Conservation (phyloP, 1,139 yeast genomes). For the Schwanniomyces etchellsii region DNA sequence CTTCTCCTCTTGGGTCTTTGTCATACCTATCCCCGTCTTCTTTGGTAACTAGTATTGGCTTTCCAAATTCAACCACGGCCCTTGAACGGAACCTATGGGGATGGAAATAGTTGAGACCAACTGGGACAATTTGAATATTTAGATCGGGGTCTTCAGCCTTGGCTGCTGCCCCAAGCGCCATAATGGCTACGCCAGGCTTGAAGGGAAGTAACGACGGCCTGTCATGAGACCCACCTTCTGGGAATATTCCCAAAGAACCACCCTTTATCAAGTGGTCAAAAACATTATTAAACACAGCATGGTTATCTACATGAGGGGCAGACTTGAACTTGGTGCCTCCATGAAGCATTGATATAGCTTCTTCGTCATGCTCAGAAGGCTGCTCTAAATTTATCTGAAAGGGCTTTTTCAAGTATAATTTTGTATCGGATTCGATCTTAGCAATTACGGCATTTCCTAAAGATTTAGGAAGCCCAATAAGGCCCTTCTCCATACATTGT, state of each 20-base stretch:
- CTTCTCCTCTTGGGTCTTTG: slow-evolving; percentile 12
- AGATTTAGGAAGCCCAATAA: slow-evolving; percentile 56
- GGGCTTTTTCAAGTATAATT: slow-evolving; percentile 44
- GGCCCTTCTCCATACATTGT: slow-evolving; percentile 45
- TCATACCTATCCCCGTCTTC: slow-evolving; percentile 20
- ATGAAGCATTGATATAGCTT: slow-evolving; percentile 30
- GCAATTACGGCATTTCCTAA: slow-evolving; percentile 55
- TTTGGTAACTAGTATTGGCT: slow-evolving; percentile 34
- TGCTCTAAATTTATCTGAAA: slow-evolving; percentile 22
- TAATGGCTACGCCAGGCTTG: slow-evolving; percentile 45
- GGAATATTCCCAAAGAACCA: slow-evolving; percentile 63
- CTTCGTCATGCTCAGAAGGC: slow-evolving; percentile 16
- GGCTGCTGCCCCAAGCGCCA: slow-evolving; percentile 44
- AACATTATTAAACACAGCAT: slow-evolving; percentile 54
- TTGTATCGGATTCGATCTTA: slow-evolving; percentile 48
- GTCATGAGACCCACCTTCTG: slow-evolving; percentile 50
- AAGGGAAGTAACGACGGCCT: slow-evolving; percentile 36
- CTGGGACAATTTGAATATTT: slow-evolving; percentile 36
- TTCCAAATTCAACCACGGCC: slow-evolving; percentile 43
- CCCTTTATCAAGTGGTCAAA: slow-evolving; percentile 54
- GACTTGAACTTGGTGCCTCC: slow-evolving; percentile 49
- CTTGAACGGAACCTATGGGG: slow-evolving; percentile 43
- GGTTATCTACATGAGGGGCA: slow-evolving; percentile 63
- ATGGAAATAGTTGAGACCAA: slow-evolving; percentile 43
- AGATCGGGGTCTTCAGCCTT: slow-evolving; percentile 26